phyloP scores from a whole-genome alignment of 2,329 filamentous ascomycete species.

The Pseudogymnoascus sp. region DNA sequence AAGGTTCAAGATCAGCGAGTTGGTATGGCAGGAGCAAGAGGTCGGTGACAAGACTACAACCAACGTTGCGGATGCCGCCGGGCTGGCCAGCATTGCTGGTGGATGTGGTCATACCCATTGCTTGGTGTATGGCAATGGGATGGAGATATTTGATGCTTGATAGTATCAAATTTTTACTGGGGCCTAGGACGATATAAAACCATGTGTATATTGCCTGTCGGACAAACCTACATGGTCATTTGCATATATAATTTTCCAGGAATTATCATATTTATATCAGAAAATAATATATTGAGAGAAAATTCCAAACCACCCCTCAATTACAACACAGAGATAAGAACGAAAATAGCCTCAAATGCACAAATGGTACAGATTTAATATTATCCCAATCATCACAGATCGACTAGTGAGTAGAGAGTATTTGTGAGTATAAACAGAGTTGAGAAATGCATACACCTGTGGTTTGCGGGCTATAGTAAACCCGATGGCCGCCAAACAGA shows the following conservation, averaged over 20 bases:
- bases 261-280: background rate
- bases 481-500: background rate
- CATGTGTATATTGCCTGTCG: too few species aligned
- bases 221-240: too few species aligned
- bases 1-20: background rate
- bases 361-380: background rate
- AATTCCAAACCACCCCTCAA: background rate
- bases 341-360: background rate
- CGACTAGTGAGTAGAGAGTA: background rate
- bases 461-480: background rate
- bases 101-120: background rate
- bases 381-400: background rate
- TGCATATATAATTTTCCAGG: too few species aligned
- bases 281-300: background rate
- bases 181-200: too few species aligned
- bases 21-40: background rate
- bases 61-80: constrained; percentile 1
- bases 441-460: background rate
- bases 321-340: background rate
- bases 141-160: background rate
- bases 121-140: constrained; percentile 8
- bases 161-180: background rate
- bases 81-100: background rate
- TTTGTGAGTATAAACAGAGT: background rate
- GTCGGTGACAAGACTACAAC: background rate